Percentiles rank a stretch among this genome's conserved stretches.
Evolutionary conservation across 1,284 basidiomycete genomes (phyloP).

Genomic region (Amylostereum chailletii): DNA sequence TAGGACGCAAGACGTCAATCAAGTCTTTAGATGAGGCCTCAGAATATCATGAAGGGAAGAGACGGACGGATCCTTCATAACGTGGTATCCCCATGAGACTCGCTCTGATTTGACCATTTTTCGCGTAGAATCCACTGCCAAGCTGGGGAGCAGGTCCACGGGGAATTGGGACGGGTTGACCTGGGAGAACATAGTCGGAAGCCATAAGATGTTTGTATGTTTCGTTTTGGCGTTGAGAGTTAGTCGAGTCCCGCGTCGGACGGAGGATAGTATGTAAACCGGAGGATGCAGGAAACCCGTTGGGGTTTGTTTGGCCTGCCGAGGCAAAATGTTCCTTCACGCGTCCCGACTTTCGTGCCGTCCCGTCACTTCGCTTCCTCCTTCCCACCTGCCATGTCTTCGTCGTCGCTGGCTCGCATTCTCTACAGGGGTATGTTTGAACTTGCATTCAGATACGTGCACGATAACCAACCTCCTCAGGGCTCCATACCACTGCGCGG

Average conservation of each 20-base stretch:
- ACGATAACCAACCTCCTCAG: slow-evolving; percentile 29
- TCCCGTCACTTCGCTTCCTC: background rate
- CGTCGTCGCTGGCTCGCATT: slow-evolving; percentile 33
- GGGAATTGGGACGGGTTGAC: slow-evolving; percentile 67
- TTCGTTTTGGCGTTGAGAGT: too few relatives aligned
- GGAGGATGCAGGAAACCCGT: background rate
- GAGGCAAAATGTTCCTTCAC: background rate
- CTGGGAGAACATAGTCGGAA: slow-evolving; percentile 59
- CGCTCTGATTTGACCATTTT: slow-evolving; percentile 60
- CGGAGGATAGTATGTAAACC: too few relatives aligned
- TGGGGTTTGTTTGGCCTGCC: slow-evolving; percentile 11
- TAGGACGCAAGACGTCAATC: slow-evolving; percentile 15
- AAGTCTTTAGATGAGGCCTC: slow-evolving; percentile 15
- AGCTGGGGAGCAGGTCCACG: slow-evolving; percentile 50
- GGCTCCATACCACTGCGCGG: slow-evolving; percentile 74
- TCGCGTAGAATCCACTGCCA: slow-evolving; percentile 64
- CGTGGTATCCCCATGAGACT: slow-evolving; percentile 63
- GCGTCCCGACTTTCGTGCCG: background rate
- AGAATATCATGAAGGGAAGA: slow-evolving; percentile 12
- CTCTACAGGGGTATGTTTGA: slow-evolving; percentile 53
- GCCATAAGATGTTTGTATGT: slow-evolving; percentile 13
- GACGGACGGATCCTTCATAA: slow-evolving; percentile 62
- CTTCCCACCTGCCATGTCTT: slow-evolving; percentile 8
- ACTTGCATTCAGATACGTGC: background rate
- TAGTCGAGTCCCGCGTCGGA: too few relatives aligned